Conservation (phyloP, 176 grass and related monocot species). For the Paspalum notatum region DNA sequence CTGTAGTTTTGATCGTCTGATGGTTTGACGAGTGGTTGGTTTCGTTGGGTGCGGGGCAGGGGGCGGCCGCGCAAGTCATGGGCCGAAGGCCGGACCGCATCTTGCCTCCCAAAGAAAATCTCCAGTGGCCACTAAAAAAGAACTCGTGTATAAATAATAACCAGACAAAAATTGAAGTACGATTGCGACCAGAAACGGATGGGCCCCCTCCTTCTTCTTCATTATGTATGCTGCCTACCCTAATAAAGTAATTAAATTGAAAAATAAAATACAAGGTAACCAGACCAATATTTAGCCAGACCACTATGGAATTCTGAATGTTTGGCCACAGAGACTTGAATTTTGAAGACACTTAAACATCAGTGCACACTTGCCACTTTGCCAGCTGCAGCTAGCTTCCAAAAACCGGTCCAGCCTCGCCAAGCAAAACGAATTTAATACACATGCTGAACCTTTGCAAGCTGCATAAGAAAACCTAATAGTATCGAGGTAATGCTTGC, state of each 20-base stretch:
- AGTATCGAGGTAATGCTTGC: constrained; percentile 40
- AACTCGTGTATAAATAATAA: neutral
- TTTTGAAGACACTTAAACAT: constrained; percentile 25
- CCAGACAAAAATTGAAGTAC: neutral
- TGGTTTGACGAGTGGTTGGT: too few relatives aligned
- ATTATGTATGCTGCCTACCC: constrained; percentile 44
- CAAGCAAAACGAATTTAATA: constrained; percentile 30
- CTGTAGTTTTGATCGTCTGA: too few relatives aligned
- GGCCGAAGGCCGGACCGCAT: too few relatives aligned
- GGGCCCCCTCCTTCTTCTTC: constrained; percentile 31
- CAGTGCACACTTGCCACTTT: constrained; percentile 40
- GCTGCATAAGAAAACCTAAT: constrained; percentile 50
- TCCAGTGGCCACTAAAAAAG: neutral
- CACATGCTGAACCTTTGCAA: constrained; percentile 36
- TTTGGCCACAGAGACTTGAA: neutral
- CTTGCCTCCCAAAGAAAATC: too few relatives aligned
- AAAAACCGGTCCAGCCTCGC: constrained; percentile 43
- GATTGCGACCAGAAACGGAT: neutral
- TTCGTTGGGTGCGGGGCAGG: too few relatives aligned
- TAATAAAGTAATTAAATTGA: constrained; percentile 30
- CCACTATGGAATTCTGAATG: constrained; percentile 17
- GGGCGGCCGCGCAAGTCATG: too few relatives aligned
- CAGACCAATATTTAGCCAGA: neutral
- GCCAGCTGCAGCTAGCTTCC: constrained; percentile 52
- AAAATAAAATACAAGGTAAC: constrained; percentile 38